Evolutionary conservation across 371 early-diverging fungal species (phyloP), one percentile per base, ranked within the genome.

Genomic region (Nosema muscidifuracis): DNA sequence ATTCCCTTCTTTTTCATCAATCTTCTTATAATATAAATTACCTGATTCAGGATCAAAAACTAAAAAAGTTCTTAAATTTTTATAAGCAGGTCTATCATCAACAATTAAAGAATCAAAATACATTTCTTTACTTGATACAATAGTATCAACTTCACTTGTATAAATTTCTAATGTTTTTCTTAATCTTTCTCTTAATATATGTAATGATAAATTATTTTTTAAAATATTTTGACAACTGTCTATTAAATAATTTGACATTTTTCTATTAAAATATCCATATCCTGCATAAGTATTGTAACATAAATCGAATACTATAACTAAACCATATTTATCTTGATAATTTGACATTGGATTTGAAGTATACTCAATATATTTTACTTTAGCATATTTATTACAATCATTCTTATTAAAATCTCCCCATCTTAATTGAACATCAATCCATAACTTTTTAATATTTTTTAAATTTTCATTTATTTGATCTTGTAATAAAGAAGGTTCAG

Each of bases 381-480:
- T 88, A 30, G 95, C 91, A 85, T 97, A 95, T 73, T 95, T 88
- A 85, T 93, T 93, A 74, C 94, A 88, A 82, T 97, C 94, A 82
- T 94, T 94, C 12, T 91, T 91, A 84, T 95, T 95, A 77, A 89
- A 95, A 80, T 96, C 94, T 77, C 97, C 96, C 95, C 95, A 97
- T 73, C 95, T 86, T 38, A 95, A 86, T 84, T 95, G 95, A 67
- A 95, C 90, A 84, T 97, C 96, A 38, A 95, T 83, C 94, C 95
- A 97, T 86, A 90, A 91, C 81, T 92, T 92, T 68, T 92, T 90
- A n/a, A 91, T 90, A 0, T 92, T 93, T 31, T 89, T 90, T 0
- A 12, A 0, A 24, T 31, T 12, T 16, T 38, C 50, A 16, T 43
- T 18, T n/a, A n/a, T n/a, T n/a, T n/a, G n/a, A n/a, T n/a, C n/a